Percentiles rank a stretch among this genome's conserved stretches.
Conservation (phyloP, 164 flowering plant genomes). For the Buxus sempervirens region DNA sequence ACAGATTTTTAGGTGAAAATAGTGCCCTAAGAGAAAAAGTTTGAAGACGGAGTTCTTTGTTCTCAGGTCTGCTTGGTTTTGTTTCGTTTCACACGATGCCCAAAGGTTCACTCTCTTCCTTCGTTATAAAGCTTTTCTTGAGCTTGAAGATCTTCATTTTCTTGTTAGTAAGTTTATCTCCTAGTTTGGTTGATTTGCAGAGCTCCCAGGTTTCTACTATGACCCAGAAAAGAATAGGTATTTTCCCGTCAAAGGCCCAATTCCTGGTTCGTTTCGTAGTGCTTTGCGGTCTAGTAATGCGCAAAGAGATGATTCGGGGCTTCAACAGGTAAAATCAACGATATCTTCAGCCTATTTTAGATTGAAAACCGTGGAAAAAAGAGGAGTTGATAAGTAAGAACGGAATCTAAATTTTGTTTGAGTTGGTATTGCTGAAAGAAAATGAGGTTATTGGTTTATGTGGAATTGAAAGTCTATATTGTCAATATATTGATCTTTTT, state of each 20-base stretch:
- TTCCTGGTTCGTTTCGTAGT: conserved; percentile 58
- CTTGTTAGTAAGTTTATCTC: background rate
- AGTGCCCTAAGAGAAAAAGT: too few relatives aligned
- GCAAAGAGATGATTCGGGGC: conserved; percentile 14
- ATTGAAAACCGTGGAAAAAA: too few relatives aligned
- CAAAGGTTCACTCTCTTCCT: background rate
- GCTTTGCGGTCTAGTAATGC: conserved; percentile 10
- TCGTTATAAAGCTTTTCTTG: background rate
- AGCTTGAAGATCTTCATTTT: background rate
- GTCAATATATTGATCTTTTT: too few relatives aligned
- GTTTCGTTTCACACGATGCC: conserved; percentile 5
- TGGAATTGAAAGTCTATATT: too few relatives aligned
- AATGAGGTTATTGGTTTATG: too few relatives aligned
- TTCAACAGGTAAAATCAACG: conserved; percentile 16
- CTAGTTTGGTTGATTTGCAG: conserved; percentile 27
- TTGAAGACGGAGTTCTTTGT: too few relatives aligned
- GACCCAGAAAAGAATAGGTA: conserved; percentile 87
- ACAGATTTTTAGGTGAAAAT: too few relatives aligned
- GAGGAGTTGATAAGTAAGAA: too few relatives aligned
- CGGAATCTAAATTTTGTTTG: too few relatives aligned
- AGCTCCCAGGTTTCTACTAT: conserved; percentile 82
- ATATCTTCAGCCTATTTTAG: too few relatives aligned
- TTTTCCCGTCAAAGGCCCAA: conserved; percentile 74
- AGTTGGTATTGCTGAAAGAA: too few relatives aligned
- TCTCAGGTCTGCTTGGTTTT: background rate